Base-by-base conservation (phyloP, 139 green algal genomes). In the Volvox africanus region DNA sequence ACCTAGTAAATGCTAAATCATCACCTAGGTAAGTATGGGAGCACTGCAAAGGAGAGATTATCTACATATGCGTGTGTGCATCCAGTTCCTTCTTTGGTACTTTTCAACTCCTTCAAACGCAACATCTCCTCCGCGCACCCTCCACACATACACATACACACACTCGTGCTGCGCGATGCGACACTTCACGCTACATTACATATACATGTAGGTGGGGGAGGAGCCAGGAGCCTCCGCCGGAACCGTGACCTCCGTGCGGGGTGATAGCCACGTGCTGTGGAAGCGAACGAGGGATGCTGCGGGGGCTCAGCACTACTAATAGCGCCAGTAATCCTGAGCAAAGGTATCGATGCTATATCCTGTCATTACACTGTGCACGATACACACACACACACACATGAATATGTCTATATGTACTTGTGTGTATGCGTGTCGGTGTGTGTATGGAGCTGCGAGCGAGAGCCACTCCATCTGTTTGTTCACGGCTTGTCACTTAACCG, bases 171-270 rank as follows among this genome's bases (percentile, higher is more conserved):
- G n/a, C n/a, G n/a, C n/a, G n/a, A n/a, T n/a, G n/a, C n/a, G n/a
- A n/a, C 62, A 69, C 62, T 26, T 19, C 62, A 69, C 62, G 19
- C 62, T 19, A 69, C 62, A 69, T 19, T 19, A 69, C 62, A 69
- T 77, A 21, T 69, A 19, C 50, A 2, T 19, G 55, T 55, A 86
- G 80, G 80, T 86, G 80, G 80, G 80, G 16, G 80, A 86, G 80
- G 80, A 86, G 80, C 80, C 55, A n/a, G 80, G 55, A 28, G 50
- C 80, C 55, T 30, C 44, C 16, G n/a, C 13, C 28, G 80, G 50
- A 11, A 50, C 55, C 28, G 80, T 86, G 22, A 44, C 24, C 55
- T 86, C 14, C 17, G 9, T 77, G 68, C 68, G 68, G 19, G 17
- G 19, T 17, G 62, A 69, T 69, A 19, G 62, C 62, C 62, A 69